Conservation (phyloP, 2,329 filamentous ascomycete genomes). For the Pseudogymnoascus sp. region DNA sequence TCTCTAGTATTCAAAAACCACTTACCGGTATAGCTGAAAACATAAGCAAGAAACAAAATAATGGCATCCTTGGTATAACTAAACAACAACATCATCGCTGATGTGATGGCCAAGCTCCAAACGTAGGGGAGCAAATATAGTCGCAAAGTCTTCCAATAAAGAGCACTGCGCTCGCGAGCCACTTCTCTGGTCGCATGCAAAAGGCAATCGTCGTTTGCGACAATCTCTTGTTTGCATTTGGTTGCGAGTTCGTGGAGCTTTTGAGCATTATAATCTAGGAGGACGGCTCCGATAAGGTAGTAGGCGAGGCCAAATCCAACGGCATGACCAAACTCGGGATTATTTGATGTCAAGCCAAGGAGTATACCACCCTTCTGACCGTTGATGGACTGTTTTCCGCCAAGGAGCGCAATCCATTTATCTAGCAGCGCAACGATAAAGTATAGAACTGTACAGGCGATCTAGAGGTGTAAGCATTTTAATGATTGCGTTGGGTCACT, state of each 20-base stretch:
- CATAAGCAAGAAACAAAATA: constrained; percentile 12
- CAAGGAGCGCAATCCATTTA: constrained; percentile 45
- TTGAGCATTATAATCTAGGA: constrained; percentile 48
- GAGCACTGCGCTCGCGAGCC: constrained; percentile 26
- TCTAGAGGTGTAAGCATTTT: constrained; percentile 10
- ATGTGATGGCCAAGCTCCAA: constrained; percentile 44
- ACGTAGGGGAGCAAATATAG: constrained; percentile 44
- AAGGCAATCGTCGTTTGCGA: constrained; percentile 38
- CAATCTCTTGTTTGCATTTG: constrained; percentile 35
- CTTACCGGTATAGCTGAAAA: too few relatives aligned
- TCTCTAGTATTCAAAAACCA: too few relatives aligned
- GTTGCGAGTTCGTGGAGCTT: constrained; percentile 39
- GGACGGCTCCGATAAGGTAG: constrained; percentile 49
- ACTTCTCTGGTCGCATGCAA: constrained; percentile 27
- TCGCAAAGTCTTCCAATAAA: constrained; percentile 44
- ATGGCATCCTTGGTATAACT: constrained; percentile 34
- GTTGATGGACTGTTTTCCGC: constrained; percentile 13
- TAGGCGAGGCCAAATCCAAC: constrained; percentile 51
- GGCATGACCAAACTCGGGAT: constrained; percentile 29
- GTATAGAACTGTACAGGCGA: constrained; percentile 45
- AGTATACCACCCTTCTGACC: constrained; percentile 30
- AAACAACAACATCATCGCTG: constrained; percentile 45
- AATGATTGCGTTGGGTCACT: constrained; percentile 19
- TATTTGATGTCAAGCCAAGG: constrained; percentile 32
- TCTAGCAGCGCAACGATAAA: constrained; percentile 49